These are phyloP conservation scores for Nitzschia sp. DNA, from an alignment of 108 stramenopile genomes.

Conservation along the genomic window DNA sequence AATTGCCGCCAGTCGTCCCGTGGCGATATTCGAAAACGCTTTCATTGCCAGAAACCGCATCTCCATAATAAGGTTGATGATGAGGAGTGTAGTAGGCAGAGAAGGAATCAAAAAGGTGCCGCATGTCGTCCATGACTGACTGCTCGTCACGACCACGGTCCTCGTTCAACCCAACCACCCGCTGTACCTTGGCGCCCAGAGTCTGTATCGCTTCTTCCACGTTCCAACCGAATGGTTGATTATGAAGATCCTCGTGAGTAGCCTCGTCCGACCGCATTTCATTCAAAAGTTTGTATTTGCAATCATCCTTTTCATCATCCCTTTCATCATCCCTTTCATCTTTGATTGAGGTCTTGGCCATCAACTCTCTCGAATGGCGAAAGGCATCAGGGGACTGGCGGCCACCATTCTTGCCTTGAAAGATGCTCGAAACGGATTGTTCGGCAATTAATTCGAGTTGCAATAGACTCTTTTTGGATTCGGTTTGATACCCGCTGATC, in stretches of 20 bases:
- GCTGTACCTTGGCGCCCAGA: slow-evolving; percentile 1
- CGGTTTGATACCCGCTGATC: slow-evolving; percentile 13
- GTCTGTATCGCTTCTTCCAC: slow-evolving; percentile 6
- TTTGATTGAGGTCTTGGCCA: slow-evolving; percentile 7
- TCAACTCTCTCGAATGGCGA: slow-evolving; percentile 6
- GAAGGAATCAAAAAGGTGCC: slow-evolving; percentile 6
- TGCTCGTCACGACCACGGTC: not conserved
- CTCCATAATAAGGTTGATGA: slow-evolving; percentile 20
- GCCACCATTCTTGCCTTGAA: not conserved
- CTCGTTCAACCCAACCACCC: slow-evolving; percentile 8
- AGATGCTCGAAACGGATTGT: slow-evolving; percentile 13
- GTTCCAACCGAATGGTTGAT: not conserved
- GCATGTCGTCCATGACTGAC: slow-evolving; percentile 18
- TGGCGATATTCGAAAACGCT: slow-evolving; percentile 6
- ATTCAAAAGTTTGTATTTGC: not conserved
- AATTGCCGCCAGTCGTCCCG: not conserved
- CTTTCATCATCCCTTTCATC: not conserved
- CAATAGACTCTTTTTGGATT: slow-evolving; percentile 14
- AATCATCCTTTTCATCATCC: not conserved
- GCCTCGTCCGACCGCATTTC: slow-evolving; percentile 9
- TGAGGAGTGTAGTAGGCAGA: slow-evolving; percentile 11
- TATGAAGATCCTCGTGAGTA: not conserved
- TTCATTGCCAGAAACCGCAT: not conserved
- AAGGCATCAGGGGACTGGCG: slow-evolving; percentile 11
- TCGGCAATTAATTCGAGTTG: slow-evolving; percentile 20